Base-by-base conservation (phyloP, 306 rosid species). In the Prunus mume region DNA sequence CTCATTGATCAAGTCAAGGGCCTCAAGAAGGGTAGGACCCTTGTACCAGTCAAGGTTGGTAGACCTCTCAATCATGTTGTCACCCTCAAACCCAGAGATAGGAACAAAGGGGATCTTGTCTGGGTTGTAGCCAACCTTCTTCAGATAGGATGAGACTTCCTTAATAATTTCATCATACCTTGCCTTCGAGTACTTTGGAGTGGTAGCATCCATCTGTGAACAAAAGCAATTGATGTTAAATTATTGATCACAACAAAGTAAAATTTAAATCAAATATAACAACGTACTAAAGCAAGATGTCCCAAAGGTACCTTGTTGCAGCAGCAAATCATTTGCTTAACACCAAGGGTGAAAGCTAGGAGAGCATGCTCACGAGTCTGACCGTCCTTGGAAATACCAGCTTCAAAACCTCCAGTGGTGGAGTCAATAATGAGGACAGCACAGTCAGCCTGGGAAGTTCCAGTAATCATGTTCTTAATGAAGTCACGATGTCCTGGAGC, bases 361-460 rank as follows among this genome's bases (percentile, higher is more conserved):
- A 93, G 95, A 6, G 98, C 96, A 38, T 93, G 98, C 46, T 93
- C 98, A 84, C 98, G 98, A 12, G 98, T 93, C 86, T 93, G 98
- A 3, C 98, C 98, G 61, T 93, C 98, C 93, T 93, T 93, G 4
- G 98, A 93, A 61, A 93, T 93, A 56, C 98, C 98, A 64, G 97
- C 98, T 77, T 91, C 43, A 38, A 38, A 38, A 38, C 43, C 43
- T 38, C 43, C 43, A 38, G 43, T 38, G 43, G 43, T 38, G 43
- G 43, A 38, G 43, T 38, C 43, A 38, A 38, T 38, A 38, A 38
- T 38, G 43, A 38, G 43, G 43, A 38, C 43, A 38, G 43, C 43
- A 38, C 43, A 38, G 43, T 38, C 43, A 38, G 43, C 43, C 43
- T 38, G 43, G 43, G 43, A 38, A 38, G 43, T 38, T 38, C 43